Evolutionary conservation across 768 basidiomycete genomes (phyloP).

Genomic region (Porphyrellus cyaneotinctus): DNA sequence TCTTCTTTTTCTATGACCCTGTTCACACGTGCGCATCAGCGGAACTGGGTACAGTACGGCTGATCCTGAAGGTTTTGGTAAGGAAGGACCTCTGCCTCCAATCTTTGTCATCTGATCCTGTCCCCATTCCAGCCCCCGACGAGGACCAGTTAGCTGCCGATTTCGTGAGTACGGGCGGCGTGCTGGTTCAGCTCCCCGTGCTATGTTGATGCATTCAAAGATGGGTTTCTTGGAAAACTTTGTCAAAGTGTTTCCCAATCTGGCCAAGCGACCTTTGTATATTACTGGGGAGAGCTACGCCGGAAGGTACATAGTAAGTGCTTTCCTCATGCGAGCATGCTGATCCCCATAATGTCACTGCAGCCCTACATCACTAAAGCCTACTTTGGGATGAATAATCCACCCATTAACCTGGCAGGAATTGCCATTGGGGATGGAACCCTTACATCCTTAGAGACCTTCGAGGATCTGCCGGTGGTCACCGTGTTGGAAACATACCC

Average conservation of each 20-base stretch:
- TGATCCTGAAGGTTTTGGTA: slow-evolving; percentile 55
- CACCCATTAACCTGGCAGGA: slow-evolving; percentile 62
- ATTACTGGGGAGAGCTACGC: slow-evolving; percentile 76
- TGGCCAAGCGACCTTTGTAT: slow-evolving; percentile 60
- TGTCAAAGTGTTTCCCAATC: slow-evolving; percentile 67
- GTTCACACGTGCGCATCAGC: slow-evolving; percentile 26
- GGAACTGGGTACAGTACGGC: slow-evolving; percentile 65
- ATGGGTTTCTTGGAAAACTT: slow-evolving; percentile 68
- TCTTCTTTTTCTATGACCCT: background rate
- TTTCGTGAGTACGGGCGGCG: slow-evolving; percentile 32
- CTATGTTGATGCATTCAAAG: slow-evolving; percentile 30
- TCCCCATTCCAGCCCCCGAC: slow-evolving; percentile 39
- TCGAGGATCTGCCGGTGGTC: slow-evolving; percentile 53
- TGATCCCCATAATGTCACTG: slow-evolving; percentile 17
- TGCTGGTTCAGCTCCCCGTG: background rate
- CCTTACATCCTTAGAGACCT: slow-evolving; percentile 45
- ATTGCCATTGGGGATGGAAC: slow-evolving; percentile 69
- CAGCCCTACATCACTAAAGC: slow-evolving; percentile 74
- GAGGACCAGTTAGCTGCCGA: slow-evolving; percentile 59
- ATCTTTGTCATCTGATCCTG: background rate
- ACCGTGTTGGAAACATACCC: slow-evolving; percentile 67
- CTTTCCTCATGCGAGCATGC: slow-evolving; percentile 25
- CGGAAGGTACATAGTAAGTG: slow-evolving; percentile 59
- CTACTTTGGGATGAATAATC: slow-evolving; percentile 55
- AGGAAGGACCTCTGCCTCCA: slow-evolving; percentile 8